These are phyloP conservation scores for Flaveria brownii DNA, from an alignment of 129 eudicot species.

Conservation along the genomic window DNA sequence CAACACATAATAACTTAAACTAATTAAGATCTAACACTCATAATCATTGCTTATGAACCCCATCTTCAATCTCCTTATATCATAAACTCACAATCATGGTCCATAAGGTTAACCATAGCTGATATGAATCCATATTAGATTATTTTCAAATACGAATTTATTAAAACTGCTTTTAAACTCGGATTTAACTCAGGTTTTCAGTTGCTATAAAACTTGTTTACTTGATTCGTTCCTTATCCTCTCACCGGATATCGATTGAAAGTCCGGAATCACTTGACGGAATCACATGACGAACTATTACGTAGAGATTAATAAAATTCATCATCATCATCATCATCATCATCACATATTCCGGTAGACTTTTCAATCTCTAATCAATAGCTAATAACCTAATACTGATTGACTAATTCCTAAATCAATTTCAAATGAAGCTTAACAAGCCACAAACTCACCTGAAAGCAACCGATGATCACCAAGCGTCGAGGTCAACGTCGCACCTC, in stretches of 20 bases:
- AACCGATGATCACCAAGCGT: slow-evolving; percentile 30
- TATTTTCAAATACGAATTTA: neutral
- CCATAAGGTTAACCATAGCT: neutral
- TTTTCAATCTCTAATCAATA: neutral
- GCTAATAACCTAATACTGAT: neutral
- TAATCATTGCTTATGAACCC: neutral
- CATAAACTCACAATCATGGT: neutral
- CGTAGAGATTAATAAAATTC: neutral
- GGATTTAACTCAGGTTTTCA: neutral
- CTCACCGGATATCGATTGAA: slow-evolving; percentile 14
- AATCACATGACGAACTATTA: neutral
- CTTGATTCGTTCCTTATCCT: neutral
- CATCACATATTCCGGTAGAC: neutral
- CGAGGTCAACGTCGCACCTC: slow-evolving; percentile 38
- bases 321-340: neutral
- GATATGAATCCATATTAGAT: neutral
- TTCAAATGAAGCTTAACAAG: neutral
- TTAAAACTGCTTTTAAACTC: slow-evolving; percentile 2
- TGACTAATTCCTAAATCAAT: neutral
- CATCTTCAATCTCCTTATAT: neutral
- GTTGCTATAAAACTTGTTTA: neutral
- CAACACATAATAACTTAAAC: neutral
- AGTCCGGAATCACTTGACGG: slow-evolving; percentile 4
- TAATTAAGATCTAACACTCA: neutral
- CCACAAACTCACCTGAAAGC: slow-evolving; percentile 30